Percentiles rank a stretch among this genome's conserved stretches.
phyloP scores from a whole-genome alignment of 2,329 filamentous ascomycete genomes.

The Fusarium hainanense region DNA sequence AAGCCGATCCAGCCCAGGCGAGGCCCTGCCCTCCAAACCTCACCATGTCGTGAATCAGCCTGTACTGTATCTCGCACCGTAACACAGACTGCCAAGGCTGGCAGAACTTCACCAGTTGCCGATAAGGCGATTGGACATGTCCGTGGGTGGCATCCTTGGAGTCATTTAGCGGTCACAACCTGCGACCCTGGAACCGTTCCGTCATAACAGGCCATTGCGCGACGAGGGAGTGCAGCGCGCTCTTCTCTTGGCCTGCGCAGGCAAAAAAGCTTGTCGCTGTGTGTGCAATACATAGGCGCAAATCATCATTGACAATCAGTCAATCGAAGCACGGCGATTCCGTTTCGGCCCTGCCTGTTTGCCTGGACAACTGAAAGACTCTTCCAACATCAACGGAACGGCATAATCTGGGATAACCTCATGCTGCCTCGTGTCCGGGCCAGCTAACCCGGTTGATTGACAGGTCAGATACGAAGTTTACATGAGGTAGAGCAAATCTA shows the following conservation, averaged over 20 bases:
- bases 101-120: constrained; percentile 42
- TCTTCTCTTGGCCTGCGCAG: background rate
- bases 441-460: constrained; percentile 17
- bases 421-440: constrained; percentile 23
- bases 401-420: constrained; percentile 33
- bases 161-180: constrained; percentile 37
- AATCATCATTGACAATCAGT: constrained; percentile 17
- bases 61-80: constrained; percentile 40
- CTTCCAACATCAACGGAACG: constrained; percentile 3
- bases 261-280: constrained; percentile 25
- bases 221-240: constrained; percentile 13
- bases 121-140: constrained; percentile 46
- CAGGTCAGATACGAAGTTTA: constrained; percentile 14
- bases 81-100: constrained; percentile 35
- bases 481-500: constrained; percentile 16
- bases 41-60: constrained; percentile 22
- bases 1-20: constrained; percentile 42
- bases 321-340: constrained; percentile 39
- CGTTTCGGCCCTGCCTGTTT: constrained; percentile 25
- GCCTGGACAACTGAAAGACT: constrained; percentile 10
- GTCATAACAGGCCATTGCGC: constrained; percentile 39
- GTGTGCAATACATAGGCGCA: constrained; percentile 12
- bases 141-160: background rate
- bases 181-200: constrained; percentile 32
- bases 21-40: constrained; percentile 36